Evolutionary conservation across 2,329 filamentous ascomycete genomes (phyloP).

Genomic region (Plenodomus tracheiphilus): DNA sequence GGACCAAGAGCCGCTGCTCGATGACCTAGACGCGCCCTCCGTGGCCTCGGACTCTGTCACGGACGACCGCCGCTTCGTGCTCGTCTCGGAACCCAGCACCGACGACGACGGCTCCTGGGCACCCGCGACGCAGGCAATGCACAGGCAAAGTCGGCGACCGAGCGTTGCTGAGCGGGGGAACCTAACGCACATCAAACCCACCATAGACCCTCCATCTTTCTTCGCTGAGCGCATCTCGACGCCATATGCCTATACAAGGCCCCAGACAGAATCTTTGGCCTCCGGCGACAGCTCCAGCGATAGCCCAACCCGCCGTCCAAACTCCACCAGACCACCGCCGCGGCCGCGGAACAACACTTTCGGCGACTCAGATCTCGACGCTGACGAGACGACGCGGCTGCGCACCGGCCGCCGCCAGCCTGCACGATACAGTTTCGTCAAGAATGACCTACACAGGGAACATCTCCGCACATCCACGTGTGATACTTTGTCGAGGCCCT

Average conservation of each 20-base stretch:
- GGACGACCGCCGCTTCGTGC: constrained; percentile 67
- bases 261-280: constrained; percentile 36
- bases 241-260: constrained; percentile 51
- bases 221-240: constrained; percentile 48
- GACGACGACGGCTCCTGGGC: constrained; percentile 6
- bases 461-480: constrained; percentile 33
- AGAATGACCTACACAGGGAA: constrained; percentile 41
- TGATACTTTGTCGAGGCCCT: constrained; percentile 20
- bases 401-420: constrained; percentile 39
- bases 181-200: constrained; percentile 41
- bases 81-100: constrained; percentile 49
- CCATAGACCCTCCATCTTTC: constrained; percentile 44
- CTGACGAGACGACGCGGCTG: constrained; percentile 30
- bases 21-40: constrained; percentile 57
- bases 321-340: no score
- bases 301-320: constrained; percentile 9
- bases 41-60: constrained; percentile 61
- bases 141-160: constrained; percentile 26
- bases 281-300: constrained; percentile 18
- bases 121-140: not conserved
- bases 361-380: constrained; percentile 36
- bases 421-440: constrained; percentile 46
- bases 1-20: constrained; percentile 69
- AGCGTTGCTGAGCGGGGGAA: constrained; percentile 42
- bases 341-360: constrained; percentile 26